Base-by-base conservation (phyloP, 345 rosid species). In the Moricandia arvensis region DNA sequence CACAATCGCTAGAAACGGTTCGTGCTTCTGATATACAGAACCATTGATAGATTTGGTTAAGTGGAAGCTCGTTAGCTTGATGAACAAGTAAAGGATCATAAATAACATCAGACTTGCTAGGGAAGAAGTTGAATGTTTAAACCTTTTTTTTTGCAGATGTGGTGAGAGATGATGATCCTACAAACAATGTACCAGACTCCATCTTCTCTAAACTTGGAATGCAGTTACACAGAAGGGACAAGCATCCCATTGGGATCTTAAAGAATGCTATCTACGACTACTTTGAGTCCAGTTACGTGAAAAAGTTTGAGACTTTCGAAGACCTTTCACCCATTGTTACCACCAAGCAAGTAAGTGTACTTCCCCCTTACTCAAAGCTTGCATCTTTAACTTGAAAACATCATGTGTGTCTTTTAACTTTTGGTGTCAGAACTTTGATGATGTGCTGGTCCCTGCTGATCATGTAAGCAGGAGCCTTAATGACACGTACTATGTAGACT, bases 401-500 rank as follows among this genome's bases (percentile, higher is more conserved):
- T n/a, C n/a, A n/a, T 21, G 1, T 21, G 13, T 38, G 49, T 43
- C 21, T 53, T 30, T n/a, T 16, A n/a, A n/a, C n/a, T 47, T 31
- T 47, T 31, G 59, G 58, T 64, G 78, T 63, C 87, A 95, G 99
- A 95, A 92, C 84, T 95, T 95, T 79, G 98, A 95, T 85, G 96
- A 92, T 87, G 99, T 92, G 74, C 80, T 95, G 80, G 97, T 95
- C 59, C 99, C 99, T 75, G 88, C 96, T 62, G 94, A 92, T 78
- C 99, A 95, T 78, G 88, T 95, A 7, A 90, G 96, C 85, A 85
- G 99, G 86, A 92, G 97, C 79, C 88, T 88, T 66, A 95, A 95
- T 63, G 99, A 95, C 79, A 95, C 97, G 0, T 95, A 89, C 80
- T 95, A 95, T 80, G 79, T 95, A 24, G 96, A 95, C 76, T 79